Evolutionary conservation across 352 stramenopile species (phyloP), one percentile per base, ranked within the genome.

Genomic region (Elongisporangium senticosum): DNA sequence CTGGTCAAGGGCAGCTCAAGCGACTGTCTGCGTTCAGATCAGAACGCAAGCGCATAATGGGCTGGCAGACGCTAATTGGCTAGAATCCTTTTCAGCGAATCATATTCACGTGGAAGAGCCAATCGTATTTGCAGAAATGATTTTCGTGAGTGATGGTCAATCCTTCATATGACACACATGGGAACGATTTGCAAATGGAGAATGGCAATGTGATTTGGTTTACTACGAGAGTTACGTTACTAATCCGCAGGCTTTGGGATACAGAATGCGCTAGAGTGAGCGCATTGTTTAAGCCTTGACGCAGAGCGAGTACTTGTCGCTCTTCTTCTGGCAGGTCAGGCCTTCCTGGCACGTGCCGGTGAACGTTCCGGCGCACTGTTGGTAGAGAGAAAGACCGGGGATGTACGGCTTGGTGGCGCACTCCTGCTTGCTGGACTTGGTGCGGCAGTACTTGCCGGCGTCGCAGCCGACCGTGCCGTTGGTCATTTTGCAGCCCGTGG

Each of bases 371-470:
- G n/a, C 33, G 59, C 75, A 84, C 53, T 82, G 72, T 37, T 67
- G 69, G 55, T 78, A 82, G 49, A 82, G 65, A 17, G 69, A 54
- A 51, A 71, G 68, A 49, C 63, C 72, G 2, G 70, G 72, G 2
- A 78, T 61, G 55, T 85, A 85, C 17, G 75, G 75, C 26, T 68
- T 69, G 19, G 55, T 49, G 1, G 71, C 75, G 49, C 75, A 85
- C 57, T 86, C 75, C 33, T 86, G 72, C 55, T 69, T 69, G 60
- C 53, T 56, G 59, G 54, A 60, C 63, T 86, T 83, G 43, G 72
- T 81, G 62, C 73, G 75, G 56, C 75, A 86, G 62, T 86, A 86
- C 55, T 83, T 66, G 65, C 67, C 69, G n/a, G 64, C 52, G 49
- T 86, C 71, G 56, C 75, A 86, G 23, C 58, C 57, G 24, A 56